phyloP scores from a whole-genome alignment of 2,329 filamentous ascomycete genomes.

The Aureobasidium lini region DNA sequence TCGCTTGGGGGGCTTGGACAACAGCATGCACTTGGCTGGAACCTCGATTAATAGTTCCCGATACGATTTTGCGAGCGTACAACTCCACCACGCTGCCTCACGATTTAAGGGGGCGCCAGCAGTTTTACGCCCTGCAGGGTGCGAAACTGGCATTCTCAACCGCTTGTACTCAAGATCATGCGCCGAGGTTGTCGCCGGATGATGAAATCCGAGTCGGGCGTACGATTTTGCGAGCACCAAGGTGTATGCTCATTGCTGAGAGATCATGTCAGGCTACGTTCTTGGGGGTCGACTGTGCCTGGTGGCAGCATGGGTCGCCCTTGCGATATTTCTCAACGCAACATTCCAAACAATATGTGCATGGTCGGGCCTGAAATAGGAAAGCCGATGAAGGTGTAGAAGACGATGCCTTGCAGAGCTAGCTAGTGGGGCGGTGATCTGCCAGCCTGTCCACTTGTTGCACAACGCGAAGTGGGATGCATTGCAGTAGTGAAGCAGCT shows the following conservation, averaged over 20 bases:
- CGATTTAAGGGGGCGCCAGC: background rate
- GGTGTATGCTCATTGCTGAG: background rate
- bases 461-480: constrained; percentile 13
- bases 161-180: constrained; percentile 6
- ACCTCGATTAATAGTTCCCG: background rate
- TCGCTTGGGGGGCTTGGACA: background rate
- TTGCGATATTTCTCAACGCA: background rate
- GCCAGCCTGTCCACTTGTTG: background rate
- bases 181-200: constrained; percentile 3
- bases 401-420: background rate
- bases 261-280: background rate
- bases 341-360: background rate
- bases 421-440: constrained; percentile 9
- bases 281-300: background rate
- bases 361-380: background rate
- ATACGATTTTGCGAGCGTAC: background rate
- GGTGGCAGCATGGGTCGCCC: background rate
- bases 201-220: background rate
- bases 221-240: background rate
- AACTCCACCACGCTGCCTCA: background rate
- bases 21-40: background rate
- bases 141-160: background rate
- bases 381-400: background rate
- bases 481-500: constrained; percentile 5
- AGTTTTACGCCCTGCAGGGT: background rate